Conservation (phyloP, 805 yeast genomes). For the Suhomyces sp. region DNA sequence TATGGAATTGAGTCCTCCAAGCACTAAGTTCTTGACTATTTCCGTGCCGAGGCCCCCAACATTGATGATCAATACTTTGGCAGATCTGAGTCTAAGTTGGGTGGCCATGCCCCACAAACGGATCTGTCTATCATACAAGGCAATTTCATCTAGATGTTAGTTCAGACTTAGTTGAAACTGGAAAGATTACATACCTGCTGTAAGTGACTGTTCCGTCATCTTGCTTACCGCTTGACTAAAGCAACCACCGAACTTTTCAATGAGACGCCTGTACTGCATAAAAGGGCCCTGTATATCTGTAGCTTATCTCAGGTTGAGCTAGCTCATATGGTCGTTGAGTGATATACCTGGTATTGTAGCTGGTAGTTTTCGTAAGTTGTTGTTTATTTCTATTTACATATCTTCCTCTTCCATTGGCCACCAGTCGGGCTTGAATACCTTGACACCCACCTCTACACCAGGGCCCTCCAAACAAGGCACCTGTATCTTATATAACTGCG, state of each 20-base stretch:
- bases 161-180: neutral
- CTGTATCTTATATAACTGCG: slow-evolving; percentile 31
- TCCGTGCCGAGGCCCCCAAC: slow-evolving; percentile 80
- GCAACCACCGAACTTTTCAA: neutral
- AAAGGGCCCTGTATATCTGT: too few relatives aligned
- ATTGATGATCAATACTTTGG: slow-evolving; percentile 68
- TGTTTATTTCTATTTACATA: neutral
- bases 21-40: slow-evolving; percentile 74
- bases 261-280: neutral
- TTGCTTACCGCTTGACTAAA: neutral
- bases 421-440: slow-evolving; percentile 67
- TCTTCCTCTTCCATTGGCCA: slow-evolving; percentile 52
- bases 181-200: slow-evolving; percentile 17
- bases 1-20: slow-evolving; percentile 83
- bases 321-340: too few relatives aligned
- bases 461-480: slow-evolving; percentile 19
- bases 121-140: slow-evolving; percentile 90
- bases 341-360: too few relatives aligned
- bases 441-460: slow-evolving; percentile 38
- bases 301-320: too few relatives aligned
- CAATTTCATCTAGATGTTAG: slow-evolving; percentile 64
- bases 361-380: too few relatives aligned
- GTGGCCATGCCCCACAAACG: slow-evolving; percentile 96
- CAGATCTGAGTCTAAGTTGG: slow-evolving; percentile 70
- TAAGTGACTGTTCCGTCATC: slow-evolving; percentile 10